phyloP scores from a whole-genome alignment of 2,329 filamentous ascomycete genomes.

The Calonectria honghensis region DNA sequence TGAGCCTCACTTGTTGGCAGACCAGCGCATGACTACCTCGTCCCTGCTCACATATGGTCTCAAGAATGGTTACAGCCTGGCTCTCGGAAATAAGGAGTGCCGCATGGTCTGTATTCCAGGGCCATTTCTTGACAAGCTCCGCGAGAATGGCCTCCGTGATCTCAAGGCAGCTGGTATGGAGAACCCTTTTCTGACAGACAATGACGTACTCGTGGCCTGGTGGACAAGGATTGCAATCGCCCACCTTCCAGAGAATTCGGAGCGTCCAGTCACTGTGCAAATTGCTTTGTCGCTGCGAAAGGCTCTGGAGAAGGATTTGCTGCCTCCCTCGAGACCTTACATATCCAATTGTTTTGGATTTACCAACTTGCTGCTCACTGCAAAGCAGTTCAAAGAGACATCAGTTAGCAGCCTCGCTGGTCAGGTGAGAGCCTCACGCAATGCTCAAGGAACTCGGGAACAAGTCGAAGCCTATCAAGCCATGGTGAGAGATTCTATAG shows the following conservation, averaged over 20 bases:
- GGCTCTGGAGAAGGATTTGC: conserved; percentile 23
- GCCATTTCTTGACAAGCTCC: conserved; percentile 17
- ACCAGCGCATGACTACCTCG: conserved; percentile 23
- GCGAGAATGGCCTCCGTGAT: conserved; percentile 15
- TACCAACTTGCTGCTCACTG: conserved; percentile 22
- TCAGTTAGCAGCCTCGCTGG: neutral
- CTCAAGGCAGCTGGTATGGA: conserved; percentile 22
- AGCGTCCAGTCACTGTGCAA: conserved; percentile 19
- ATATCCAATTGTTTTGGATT: conserved; percentile 32
- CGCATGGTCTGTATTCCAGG: conserved; percentile 43
- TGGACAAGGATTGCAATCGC: conserved; percentile 40
- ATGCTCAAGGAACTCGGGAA: conserved; percentile 29
- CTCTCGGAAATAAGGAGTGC: conserved; percentile 32
- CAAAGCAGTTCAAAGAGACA: conserved; percentile 20
- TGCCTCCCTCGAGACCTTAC: conserved; percentile 21
- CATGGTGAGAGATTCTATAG: conserved; percentile 33
- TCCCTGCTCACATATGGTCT: conserved; percentile 28
- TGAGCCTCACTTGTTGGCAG: conserved; percentile 17
- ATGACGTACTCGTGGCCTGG: conserved; percentile 39
- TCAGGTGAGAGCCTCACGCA: conserved; percentile 10
- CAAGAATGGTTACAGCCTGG: conserved; percentile 32
- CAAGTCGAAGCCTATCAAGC: conserved; percentile 43
- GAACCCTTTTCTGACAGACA: conserved; percentile 38
- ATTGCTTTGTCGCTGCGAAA: conserved; percentile 32
- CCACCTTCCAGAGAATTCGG: conserved; percentile 2